A percentile compares a stretch with the other conserved stretches of the same genome.
Evolutionary conservation across 495 filamentous ascomycete species (phyloP).

Genomic region (Massariosphaeria phaeospora): DNA sequence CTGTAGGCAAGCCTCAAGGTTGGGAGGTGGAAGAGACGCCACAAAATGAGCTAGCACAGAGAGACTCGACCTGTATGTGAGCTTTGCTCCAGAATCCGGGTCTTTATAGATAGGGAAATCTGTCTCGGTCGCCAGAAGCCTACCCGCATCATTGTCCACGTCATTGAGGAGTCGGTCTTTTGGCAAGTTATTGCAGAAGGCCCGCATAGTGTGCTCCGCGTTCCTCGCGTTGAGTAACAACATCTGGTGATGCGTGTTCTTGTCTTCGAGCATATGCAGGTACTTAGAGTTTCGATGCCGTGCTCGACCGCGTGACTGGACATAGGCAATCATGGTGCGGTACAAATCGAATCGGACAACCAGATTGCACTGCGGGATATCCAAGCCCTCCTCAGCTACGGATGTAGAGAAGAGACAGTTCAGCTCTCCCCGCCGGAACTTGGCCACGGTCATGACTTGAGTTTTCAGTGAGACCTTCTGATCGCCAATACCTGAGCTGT

Average conservation of each 20-base stretch:
- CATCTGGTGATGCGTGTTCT: conserved; percentile 56
- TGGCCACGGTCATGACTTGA: conserved; percentile 70
- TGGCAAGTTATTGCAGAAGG: conserved; percentile 71
- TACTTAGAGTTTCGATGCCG: conserved; percentile 71
- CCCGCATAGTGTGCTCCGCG: conserved; percentile 55
- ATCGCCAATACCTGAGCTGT: conserved; percentile 47
- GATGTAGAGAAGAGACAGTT: conserved; percentile 91
- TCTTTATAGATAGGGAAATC: conserved; percentile 57
- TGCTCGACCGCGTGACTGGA: conserved; percentile 90
- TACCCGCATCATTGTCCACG: conserved; percentile 54
- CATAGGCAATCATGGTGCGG: conserved; percentile 85
- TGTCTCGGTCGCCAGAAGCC: conserved; percentile 52
- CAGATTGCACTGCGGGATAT: conserved; percentile 92
- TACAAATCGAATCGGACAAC: conserved; percentile 90
- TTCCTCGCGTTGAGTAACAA: conserved; percentile 54
- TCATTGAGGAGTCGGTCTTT: conserved; percentile 67
- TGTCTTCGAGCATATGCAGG: conserved; percentile 72
- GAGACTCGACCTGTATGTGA: conserved; percentile 72
- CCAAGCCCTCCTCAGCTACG: conserved; percentile 90
- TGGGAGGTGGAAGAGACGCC: conserved; percentile 49
- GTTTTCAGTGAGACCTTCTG: conserved; percentile 61
- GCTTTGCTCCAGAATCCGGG: conserved; percentile 64
- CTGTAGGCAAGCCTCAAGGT: conserved; percentile 47
- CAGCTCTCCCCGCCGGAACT: conserved; percentile 71
- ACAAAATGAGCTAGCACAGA: conserved; percentile 61